phyloP scores from a whole-genome alignment of 495 filamentous ascomycete species.

The Penicillium flavigenum region DNA sequence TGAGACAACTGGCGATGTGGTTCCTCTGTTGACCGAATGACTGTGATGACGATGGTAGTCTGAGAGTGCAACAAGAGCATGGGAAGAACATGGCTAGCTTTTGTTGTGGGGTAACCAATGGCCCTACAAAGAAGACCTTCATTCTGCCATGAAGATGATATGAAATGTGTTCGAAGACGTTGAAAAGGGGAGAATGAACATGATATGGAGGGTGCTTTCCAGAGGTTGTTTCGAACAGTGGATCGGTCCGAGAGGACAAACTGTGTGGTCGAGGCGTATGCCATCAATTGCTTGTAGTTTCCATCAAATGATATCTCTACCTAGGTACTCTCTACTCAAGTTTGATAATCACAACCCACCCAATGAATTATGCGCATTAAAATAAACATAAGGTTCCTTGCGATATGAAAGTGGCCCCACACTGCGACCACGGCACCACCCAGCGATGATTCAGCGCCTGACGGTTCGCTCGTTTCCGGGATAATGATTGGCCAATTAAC shows the following conservation, averaged over 20 bases:
- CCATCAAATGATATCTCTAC: background rate
- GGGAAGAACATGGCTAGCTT: background rate
- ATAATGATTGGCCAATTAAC: accelerated
- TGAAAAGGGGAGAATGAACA: background rate
- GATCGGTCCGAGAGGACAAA: background rate
- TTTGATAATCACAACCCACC: background rate
- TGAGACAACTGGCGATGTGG: background rate
- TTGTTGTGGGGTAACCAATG: background rate
- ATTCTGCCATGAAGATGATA: background rate
- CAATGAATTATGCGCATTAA: constrained; percentile 1
- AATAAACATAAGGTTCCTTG: constrained; percentile 5
- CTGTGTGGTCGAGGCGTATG: background rate
- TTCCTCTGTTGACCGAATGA: no score
- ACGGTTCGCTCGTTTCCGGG: no score
- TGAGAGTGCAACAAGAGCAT: background rate
- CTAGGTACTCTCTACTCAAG: no score
- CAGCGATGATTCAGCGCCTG: constrained; percentile 7
- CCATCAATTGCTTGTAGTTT: background rate
- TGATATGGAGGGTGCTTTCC: background rate
- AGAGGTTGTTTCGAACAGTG: background rate
- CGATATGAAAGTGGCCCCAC: background rate
- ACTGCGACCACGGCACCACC: background rate
- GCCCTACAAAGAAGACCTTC: background rate
- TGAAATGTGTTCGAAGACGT: background rate
- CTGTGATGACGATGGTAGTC: background rate